Evolutionary conservation across 2,329 filamentous ascomycete genomes (phyloP).

Genomic region (Aspergillus felis): DNA sequence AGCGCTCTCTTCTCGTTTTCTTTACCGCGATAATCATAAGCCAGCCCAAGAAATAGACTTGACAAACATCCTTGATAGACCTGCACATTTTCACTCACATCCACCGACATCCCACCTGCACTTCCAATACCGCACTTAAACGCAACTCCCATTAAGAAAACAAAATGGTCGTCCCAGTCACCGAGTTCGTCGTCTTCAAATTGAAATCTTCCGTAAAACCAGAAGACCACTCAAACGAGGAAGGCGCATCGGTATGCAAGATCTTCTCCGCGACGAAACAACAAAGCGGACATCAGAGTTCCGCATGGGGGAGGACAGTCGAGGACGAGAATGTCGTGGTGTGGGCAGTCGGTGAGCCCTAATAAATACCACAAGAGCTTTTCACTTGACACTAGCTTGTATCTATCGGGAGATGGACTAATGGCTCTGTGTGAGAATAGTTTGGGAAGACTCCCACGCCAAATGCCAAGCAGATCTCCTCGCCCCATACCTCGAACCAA

Average conservation of each 20-base stretch:
- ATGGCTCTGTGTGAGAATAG: conserved; percentile 8
- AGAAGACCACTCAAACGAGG: conserved; percentile 32
- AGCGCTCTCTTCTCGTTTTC: not conserved
- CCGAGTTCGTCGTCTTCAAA: conserved; percentile 37
- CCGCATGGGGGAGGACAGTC: conserved; percentile 34
- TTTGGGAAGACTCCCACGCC: conserved; percentile 31
- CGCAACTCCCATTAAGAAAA: not conserved
- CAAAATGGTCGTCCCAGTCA: conserved; percentile 25
- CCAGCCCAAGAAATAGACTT: not conserved
- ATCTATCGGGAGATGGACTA: not conserved
- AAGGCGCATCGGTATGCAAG: conserved; percentile 27
- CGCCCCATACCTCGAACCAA: conserved; percentile 21
- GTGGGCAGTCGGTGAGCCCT: conserved; percentile 34
- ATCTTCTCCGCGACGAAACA: conserved; percentile 27
- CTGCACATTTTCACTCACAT: not conserved
- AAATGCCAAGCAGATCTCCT: conserved; percentile 17
- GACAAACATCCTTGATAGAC: not conserved
- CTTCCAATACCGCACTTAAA: conserved; percentile 1
- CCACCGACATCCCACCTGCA: not conserved
- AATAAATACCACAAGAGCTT: not conserved
- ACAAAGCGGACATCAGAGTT: conserved; percentile 32
- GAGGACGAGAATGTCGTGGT: conserved; percentile 35
- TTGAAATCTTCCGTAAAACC: conserved; percentile 35
- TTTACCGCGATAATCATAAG: not conserved
- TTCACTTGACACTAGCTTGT: too few species aligned